Evolutionary conservation across 2,329 filamentous ascomycete species (phyloP), one percentile per base, ranked within the genome.

Genomic region (Fusarium denticulatum): DNA sequence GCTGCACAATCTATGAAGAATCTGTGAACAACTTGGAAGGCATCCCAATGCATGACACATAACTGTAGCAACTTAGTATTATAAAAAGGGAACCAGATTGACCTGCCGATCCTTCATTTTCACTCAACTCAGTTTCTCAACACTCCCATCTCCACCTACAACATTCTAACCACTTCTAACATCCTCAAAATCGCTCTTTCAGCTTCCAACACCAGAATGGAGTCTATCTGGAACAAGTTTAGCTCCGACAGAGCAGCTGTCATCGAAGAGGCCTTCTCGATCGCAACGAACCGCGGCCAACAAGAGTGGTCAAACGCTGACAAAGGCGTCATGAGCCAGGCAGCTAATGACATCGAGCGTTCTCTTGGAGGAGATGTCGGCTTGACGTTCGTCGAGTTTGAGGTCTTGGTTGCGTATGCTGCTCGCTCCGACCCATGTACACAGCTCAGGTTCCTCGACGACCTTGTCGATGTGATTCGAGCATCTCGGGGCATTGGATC

Each of bases 191-290:
- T 8, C n/a, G 30, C 20, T 24, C 11, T 24, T 24, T 22, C 8
- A 7, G 8, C 2, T 18, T 24, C 12, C 14, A 20, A 36, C 30
- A 7, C 3, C n/a, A 7, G 34, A 34, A 52, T 52, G 49, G 49
- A 52, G 32, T 52, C 13, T 36, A 36, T 55, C 6, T 55, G 14
- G 14, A 28, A 40, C 15, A 55, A 55, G 34, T 55, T 18, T n/a
- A n/a, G 6, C 36, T 2, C 18, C 3, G 34, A 40, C 7, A 22
- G 24, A 39, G 14, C 26, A 14, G 8, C n/a, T 10, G 6, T 49
- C n/a, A 39, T 68, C 16, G 28, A 30, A 8, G 47, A 46, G 22
- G 64, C 47, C 13, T 67, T 49, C 20, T 28, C 18, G 7, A 49
- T 53, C 9, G 9, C 28, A 18, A 37, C 1, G 20, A 16, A 34